phyloP scores from a whole-genome alignment of 1,139 yeast genomes.

The Pichia sp. region DNA sequence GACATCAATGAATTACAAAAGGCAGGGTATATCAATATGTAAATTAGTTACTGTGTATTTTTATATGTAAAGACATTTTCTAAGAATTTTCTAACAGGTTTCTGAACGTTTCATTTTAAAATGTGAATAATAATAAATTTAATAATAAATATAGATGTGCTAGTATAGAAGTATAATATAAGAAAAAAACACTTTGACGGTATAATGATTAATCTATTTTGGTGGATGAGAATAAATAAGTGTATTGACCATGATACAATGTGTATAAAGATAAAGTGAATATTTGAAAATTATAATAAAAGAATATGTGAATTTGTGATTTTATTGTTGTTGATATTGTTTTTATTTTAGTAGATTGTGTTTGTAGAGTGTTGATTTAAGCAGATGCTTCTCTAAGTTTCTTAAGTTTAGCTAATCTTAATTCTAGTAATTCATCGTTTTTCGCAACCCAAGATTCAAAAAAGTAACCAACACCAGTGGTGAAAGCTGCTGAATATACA shows the following conservation, averaged over 20 bases:
- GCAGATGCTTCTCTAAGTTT: slow-evolving; percentile 28
- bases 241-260: neutral
- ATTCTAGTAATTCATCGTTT: slow-evolving; percentile 32
- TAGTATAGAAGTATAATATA: neutral
- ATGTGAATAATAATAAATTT: neutral
- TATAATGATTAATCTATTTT: neutral
- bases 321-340: neutral
- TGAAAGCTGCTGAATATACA: slow-evolving; percentile 34
- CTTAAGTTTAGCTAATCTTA: slow-evolving; percentile 31
- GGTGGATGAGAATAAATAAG: neutral
- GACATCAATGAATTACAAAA: slow-evolving; percentile 15
- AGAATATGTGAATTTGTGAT: neutral
- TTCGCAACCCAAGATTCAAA: slow-evolving; percentile 33
- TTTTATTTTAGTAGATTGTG: neutral
- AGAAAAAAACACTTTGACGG: neutral
- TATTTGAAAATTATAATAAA: neutral
- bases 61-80: neutral
- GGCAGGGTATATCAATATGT: slow-evolving; percentile 14
- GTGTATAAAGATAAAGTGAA: neutral
- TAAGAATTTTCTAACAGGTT: neutral
- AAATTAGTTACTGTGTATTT: neutral
- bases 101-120: neutral
- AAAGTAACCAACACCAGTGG: slow-evolving; percentile 35
- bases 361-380: neutral
- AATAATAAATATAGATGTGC: neutral